Percentiles rank a stretch among this genome's conserved stretches.
phyloP scores from a whole-genome alignment of 345 rosid species.

The Pugionium cornutum region DNA sequence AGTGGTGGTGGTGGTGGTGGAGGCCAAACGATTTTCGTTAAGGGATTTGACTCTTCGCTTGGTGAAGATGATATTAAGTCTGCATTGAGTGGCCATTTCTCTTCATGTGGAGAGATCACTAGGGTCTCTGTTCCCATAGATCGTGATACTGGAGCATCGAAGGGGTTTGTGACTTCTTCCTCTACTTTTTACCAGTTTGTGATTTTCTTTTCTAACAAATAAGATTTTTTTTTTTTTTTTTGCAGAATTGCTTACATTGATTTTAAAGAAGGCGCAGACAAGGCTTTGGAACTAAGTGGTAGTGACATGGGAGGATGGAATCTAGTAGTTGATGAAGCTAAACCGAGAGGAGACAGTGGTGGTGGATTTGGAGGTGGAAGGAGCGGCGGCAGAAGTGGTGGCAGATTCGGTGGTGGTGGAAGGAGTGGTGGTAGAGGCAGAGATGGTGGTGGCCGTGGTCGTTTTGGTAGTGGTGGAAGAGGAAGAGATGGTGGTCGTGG shows the following conservation, averaged over 20 bases:
- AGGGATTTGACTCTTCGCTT: slow-evolving; percentile 50
- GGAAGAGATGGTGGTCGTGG: slow-evolving; percentile 40
- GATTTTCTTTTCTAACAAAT: neutral
- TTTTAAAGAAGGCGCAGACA: slow-evolving; percentile 52
- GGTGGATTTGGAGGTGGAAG: slow-evolving; percentile 39
- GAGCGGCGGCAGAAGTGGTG: slow-evolving; percentile 46
- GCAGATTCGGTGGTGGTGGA: slow-evolving; percentile 43
- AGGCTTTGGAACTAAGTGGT: slow-evolving; percentile 66
- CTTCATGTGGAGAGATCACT: slow-evolving; percentile 66
- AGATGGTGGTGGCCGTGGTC: slow-evolving; percentile 35
- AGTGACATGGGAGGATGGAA: slow-evolving; percentile 49
- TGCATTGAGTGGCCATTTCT: slow-evolving; percentile 61
- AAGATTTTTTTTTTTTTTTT: neutral
- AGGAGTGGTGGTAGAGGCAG: slow-evolving; percentile 31
- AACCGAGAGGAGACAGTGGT: slow-evolving; percentile 47
- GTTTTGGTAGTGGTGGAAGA: slow-evolving; percentile 42
- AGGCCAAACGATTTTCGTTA: slow-evolving; percentile 49
- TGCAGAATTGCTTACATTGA: slow-evolving; percentile 74
- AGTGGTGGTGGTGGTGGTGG: slow-evolving; percentile 47
- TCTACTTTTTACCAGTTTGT: neutral
- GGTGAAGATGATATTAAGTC: slow-evolving; percentile 57
- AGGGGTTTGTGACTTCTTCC: slow-evolving; percentile 57
- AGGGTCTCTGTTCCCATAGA: slow-evolving; percentile 67
- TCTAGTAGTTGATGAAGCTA: slow-evolving; percentile 71
- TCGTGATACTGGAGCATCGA: slow-evolving; percentile 60